Evolutionary conservation across 2,329 filamentous ascomycete species (phyloP).

Genomic region (Monosporascus sp.): DNA sequence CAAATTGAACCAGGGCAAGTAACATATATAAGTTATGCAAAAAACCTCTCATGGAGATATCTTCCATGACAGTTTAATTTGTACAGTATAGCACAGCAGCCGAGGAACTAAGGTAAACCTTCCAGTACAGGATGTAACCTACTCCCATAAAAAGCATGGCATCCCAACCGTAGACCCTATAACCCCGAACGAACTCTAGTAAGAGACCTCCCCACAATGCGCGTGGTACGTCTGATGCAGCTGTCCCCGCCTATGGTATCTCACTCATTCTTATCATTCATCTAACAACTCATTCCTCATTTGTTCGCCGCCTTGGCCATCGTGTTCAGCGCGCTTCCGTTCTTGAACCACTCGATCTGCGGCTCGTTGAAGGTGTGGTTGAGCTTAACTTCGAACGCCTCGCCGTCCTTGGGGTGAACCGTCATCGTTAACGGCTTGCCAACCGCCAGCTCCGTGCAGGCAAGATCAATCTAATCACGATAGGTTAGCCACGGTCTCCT

Average conservation of each 20-base stretch:
- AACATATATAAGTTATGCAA: background rate
- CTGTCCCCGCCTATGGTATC: slow-evolving; percentile 9
- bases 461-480: slow-evolving; percentile 62
- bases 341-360: slow-evolving; percentile 99
- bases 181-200: slow-evolving; percentile 25
- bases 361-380: slow-evolving; percentile 96
- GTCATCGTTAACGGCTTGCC: slow-evolving; percentile 89
- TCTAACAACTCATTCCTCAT: slow-evolving; percentile 5
- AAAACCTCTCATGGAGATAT: background rate
- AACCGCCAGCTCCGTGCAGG: slow-evolving; percentile 83
- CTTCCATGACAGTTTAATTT: slow-evolving; percentile 29
- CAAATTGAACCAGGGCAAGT: background rate
- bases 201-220: slow-evolving; percentile 29
- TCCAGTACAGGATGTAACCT: slow-evolving; percentile 16
- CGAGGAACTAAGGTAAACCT: slow-evolving; percentile 22
- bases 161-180: slow-evolving; percentile 25
- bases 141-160: slow-evolving; percentile 18
- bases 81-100: slow-evolving; percentile 27
- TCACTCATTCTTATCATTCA: slow-evolving; percentile 10
- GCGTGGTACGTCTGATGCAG: slow-evolving; percentile 13
- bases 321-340: slow-evolving; percentile 94
- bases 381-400: slow-evolving; percentile 76
- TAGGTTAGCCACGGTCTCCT: slow-evolving; percentile 16
- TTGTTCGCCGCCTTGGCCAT: slow-evolving; percentile 70
- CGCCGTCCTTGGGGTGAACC: slow-evolving; percentile 86